phyloP scores from a whole-genome alignment of 2,329 filamentous ascomycete genomes.

The Fonsecaea erecta region DNA sequence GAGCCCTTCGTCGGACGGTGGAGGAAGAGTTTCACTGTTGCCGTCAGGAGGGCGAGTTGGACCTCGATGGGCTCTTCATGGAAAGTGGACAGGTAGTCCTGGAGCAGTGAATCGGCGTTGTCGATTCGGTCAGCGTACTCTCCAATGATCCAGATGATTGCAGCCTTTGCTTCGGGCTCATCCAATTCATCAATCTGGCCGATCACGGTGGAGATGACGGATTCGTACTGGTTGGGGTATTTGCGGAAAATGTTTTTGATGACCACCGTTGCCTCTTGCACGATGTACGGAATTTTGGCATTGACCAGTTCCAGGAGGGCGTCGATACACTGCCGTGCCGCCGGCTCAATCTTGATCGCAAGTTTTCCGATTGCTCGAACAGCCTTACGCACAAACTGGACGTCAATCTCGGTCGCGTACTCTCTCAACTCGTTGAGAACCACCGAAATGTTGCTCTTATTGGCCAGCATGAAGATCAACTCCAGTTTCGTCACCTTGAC shows the following conservation, averaged over 20 bases:
- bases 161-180: constrained; percentile 96
- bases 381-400: constrained; percentile 97
- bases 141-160: constrained; percentile 99
- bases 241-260: constrained; percentile 99
- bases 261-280: constrained; percentile 97
- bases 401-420: constrained; percentile 96
- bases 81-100: constrained; percentile 94
- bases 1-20: constrained; percentile 94
- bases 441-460: constrained; percentile 91
- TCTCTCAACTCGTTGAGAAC: constrained; percentile 92
- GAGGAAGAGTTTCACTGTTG: constrained; percentile 97
- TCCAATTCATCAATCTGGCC: constrained; percentile 96
- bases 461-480: constrained; percentile 98
- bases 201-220: constrained; percentile 92
- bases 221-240: constrained; percentile 98
- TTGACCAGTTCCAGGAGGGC: constrained; percentile 89
- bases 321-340: constrained; percentile 88
- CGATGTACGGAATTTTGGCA: constrained; percentile 98
- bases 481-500: constrained; percentile 99
- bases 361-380: constrained; percentile 97
- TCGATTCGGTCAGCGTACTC: constrained; percentile 98
- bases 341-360: constrained; percentile 97
- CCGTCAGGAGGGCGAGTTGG: constrained; percentile 89
- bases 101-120: constrained; percentile 89
- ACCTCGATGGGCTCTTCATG: constrained; percentile 94